Evolutionary conservation across 2,329 filamentous ascomycete species (phyloP).

Genomic region (Exophiala lecanii-corni): DNA sequence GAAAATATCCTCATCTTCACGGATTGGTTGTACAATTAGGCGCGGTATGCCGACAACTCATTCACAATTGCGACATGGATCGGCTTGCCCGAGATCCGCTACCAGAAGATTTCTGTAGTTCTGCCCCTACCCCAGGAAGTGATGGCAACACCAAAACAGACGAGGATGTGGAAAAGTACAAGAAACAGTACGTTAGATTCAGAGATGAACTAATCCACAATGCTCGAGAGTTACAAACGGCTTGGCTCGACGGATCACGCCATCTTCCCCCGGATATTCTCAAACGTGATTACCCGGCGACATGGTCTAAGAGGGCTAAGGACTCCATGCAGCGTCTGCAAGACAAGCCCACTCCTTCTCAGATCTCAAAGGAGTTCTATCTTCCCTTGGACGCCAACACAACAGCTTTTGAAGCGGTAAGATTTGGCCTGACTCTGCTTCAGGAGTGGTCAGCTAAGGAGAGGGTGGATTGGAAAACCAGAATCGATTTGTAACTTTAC

Average conservation of each 20-base stretch:
- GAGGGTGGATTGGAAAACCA: slow-evolving; percentile 41
- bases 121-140: slow-evolving; percentile 40
- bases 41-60: slow-evolving; percentile 43
- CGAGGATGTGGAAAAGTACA: slow-evolving; percentile 33
- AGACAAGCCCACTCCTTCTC: slow-evolving; percentile 23
- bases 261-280: slow-evolving; percentile 39
- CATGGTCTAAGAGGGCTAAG: slow-evolving; percentile 40
- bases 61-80: slow-evolving; percentile 42
- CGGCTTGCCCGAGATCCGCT: slow-evolving; percentile 39
- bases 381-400: slow-evolving; percentile 41
- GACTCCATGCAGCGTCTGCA: slow-evolving; percentile 36
- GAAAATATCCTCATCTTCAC: slow-evolving; percentile 37
- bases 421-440: slow-evolving; percentile 42
- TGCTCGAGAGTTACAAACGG: slow-evolving; percentile 37
- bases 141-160: slow-evolving; percentile 35
- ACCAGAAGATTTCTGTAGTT: slow-evolving; percentile 35
- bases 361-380: slow-evolving; percentile 34
- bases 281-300: slow-evolving; percentile 38
- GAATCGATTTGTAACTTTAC: slow-evolving; percentile 37
- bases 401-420: slow-evolving; percentile 41
- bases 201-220: slow-evolving; percentile 38
- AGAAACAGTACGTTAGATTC: slow-evolving; percentile 37
- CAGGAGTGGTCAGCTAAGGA: slow-evolving; percentile 45
- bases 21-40: slow-evolving; percentile 44
- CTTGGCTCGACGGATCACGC: slow-evolving; percentile 42